These are phyloP conservation scores for Fraxinus albicans DNA, from an alignment of 305 asterid species.

Conservation along the genomic window DNA sequence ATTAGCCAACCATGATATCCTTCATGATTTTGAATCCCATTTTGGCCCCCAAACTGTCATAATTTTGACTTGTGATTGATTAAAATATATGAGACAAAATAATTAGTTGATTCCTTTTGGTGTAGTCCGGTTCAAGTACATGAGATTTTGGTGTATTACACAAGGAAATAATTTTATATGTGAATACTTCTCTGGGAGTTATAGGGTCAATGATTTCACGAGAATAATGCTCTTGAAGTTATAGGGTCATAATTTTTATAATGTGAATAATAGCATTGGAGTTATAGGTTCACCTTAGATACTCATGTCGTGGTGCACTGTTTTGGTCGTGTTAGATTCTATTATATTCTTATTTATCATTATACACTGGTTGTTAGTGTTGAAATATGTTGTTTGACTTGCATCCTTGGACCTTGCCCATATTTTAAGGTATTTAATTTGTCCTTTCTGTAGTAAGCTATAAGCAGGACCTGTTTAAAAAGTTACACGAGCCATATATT, in stretches of 20 bases:
- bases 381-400: constrained; percentile 7
- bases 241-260: neutral
- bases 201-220: neutral
- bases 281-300: neutral
- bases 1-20: neutral
- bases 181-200: neutral
- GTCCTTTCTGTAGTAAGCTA: neutral
- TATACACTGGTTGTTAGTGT: neutral
- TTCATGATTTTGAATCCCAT: neutral
- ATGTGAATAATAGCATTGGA: neutral
- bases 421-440: neutral
- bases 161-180: neutral
- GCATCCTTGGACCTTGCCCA: neutral
- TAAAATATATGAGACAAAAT: neutral
- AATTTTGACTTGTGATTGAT: neutral
- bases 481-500: constrained; percentile 16
- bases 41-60: neutral
- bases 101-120: neutral
- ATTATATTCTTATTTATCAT: neutral
- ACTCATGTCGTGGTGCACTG: neutral
- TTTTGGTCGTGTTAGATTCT: neutral
- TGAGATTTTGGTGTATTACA: neutral
- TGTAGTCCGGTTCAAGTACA: neutral
- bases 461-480: constrained; percentile 12
- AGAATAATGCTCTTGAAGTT: neutral